These are phyloP conservation scores for Hemileccinum impolitum DNA, from an alignment of 768 basidiomycete species.

Conservation along the genomic window DNA sequence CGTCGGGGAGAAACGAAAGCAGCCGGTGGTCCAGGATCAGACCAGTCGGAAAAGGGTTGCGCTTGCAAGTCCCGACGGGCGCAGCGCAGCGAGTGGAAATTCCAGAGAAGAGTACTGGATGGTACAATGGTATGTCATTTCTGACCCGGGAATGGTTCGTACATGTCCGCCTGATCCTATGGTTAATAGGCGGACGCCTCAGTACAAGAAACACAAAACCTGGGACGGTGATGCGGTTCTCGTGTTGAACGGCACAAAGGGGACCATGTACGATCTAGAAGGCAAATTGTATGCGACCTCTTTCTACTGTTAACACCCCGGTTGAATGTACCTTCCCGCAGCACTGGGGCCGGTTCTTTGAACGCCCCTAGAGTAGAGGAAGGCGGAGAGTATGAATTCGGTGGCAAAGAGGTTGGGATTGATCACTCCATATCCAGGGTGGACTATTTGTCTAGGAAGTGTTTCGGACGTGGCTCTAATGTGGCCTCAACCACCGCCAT, in stretches of 20 bases:
- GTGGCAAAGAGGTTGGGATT: constrained; percentile 62
- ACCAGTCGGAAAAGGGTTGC: constrained; percentile 29
- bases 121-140: constrained; percentile 62
- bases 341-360: constrained; percentile 51
- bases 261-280: constrained; percentile 57
- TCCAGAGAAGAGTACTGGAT: constrained; percentile 57
- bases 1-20: constrained; percentile 31
- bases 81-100: constrained; percentile 6
- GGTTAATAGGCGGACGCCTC: constrained; percentile 54
- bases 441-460: constrained; percentile 63
- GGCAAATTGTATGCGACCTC: constrained; percentile 55
- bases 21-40: constrained; percentile 18
- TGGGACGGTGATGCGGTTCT: constrained; percentile 87
- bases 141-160: not conserved
- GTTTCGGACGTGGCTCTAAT: constrained; percentile 46
- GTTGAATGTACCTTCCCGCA: constrained; percentile 20
- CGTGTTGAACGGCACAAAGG: constrained; percentile 43
- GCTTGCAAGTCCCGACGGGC: constrained; percentile 18
- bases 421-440: constrained; percentile 52
- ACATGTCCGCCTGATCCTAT: not conserved
- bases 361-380: constrained; percentile 36
- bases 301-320: not conserved
- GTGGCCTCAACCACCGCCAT: constrained; percentile 10
- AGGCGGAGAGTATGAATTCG: constrained; percentile 38
- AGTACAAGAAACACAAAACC: constrained; percentile 81